phyloP scores from a whole-genome alignment of 805 yeast genomes.

The Ogataea degrootiae region DNA sequence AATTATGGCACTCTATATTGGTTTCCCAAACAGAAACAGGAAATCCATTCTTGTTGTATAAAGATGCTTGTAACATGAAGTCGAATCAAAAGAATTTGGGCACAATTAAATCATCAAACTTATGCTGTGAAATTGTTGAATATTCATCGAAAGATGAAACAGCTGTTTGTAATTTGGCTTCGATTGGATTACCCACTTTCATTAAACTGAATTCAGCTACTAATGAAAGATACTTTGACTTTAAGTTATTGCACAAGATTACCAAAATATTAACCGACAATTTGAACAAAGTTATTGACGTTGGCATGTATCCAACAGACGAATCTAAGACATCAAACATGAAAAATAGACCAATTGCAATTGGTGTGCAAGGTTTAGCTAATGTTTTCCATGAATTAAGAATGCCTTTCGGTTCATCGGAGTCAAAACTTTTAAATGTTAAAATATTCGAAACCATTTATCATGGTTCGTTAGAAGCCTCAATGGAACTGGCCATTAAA shows the following conservation, averaged over 20 bases:
- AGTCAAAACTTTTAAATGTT: constrained; percentile 69
- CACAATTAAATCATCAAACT: constrained; percentile 84
- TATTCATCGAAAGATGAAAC: constrained; percentile 89
- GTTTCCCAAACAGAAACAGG: constrained; percentile 97
- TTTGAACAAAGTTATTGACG: constrained; percentile 78
- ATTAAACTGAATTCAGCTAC: constrained; percentile 37
- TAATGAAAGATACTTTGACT: constrained; percentile 55
- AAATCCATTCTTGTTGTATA: constrained; percentile 89
- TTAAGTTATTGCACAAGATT: constrained; percentile 67
- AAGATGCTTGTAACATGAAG: constrained; percentile 85
- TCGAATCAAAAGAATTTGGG: constrained; percentile 92
- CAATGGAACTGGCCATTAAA: constrained; percentile 69
- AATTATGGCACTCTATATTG: constrained; percentile 82
- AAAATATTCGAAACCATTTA: constrained; percentile 94
- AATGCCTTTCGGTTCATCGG: constrained; percentile 79
- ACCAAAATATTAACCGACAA: constrained; percentile 75
- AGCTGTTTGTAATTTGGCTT: constrained; percentile 93
- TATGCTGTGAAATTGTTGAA: constrained; percentile 93
- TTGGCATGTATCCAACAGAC: constrained; percentile 77
- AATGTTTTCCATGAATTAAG: constrained; percentile 79
- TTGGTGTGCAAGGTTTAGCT: constrained; percentile 97
- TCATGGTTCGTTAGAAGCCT: constrained; percentile 87
- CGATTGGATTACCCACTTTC: constrained; percentile 82
- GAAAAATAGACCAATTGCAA: constrained; percentile 89
- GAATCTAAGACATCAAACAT: constrained; percentile 72